phyloP scores from a whole-genome alignment of 345 rosid genomes.

The Populus deltoides region DNA sequence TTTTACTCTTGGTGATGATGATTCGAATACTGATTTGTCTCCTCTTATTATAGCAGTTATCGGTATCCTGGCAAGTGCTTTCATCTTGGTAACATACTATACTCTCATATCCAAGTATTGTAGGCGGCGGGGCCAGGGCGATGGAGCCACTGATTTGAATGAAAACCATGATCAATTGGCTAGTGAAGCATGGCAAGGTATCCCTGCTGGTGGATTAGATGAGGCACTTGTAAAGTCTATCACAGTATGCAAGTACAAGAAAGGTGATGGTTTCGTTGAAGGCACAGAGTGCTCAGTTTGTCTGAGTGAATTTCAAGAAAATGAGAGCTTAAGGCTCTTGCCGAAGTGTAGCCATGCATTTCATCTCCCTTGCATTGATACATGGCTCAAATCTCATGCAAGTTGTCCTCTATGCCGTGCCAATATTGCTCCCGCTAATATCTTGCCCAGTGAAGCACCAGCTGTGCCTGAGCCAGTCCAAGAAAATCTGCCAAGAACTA shows the following conservation, averaged over 20 bases:
- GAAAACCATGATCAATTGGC: conserved; percentile 12
- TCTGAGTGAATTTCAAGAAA: conserved; percentile 64
- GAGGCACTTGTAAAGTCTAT: conserved; percentile 58
- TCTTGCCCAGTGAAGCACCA: conserved; percentile 1
- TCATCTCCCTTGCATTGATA: conserved; percentile 77
- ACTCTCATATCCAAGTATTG: conserved; percentile 67
- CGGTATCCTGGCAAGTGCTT: conserved; percentile 66
- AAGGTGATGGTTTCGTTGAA: conserved; percentile 53
- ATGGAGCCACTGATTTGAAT: conserved; percentile 3
- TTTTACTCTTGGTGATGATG: conserved; percentile 30
- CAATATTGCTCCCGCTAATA: conserved; percentile 26
- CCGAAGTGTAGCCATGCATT: conserved; percentile 86
- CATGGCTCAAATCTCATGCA: conserved; percentile 80
- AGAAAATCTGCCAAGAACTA: not conserved
- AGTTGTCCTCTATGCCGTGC: conserved; percentile 88
- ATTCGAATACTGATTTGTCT: conserved; percentile 46
- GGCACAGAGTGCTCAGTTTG: conserved; percentile 72
- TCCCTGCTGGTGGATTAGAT: conserved; percentile 44
- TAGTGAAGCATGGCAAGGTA: conserved; percentile 13
- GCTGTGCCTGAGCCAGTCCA: not conserved
- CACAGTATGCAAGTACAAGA: conserved; percentile 48
- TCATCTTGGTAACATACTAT: conserved; percentile 70
- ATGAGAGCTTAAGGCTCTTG: conserved; percentile 60
- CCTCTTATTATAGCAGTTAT: conserved; percentile 73
- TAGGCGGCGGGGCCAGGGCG: conserved; percentile 19